phyloP scores from a whole-genome alignment of 1,284 basidiomycete genomes.

The Moniliella sp. region DNA sequence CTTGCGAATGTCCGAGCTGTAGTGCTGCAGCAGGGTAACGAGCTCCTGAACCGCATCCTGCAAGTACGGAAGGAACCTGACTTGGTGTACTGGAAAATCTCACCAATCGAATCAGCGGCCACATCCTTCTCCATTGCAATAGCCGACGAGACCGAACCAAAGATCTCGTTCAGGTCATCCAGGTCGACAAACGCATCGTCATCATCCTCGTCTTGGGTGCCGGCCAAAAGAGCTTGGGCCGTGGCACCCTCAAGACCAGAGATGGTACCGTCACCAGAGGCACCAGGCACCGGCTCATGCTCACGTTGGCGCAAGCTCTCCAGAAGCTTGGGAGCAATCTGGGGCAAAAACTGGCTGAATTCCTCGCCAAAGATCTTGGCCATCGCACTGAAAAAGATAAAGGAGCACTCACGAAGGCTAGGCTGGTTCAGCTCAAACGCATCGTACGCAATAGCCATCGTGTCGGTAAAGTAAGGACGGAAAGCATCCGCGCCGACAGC shows the following conservation, averaged over 20 bases:
- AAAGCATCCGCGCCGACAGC: conserved; percentile 84
- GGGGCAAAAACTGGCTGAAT: conserved; percentile 66
- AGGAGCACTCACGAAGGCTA: conserved; percentile 77
- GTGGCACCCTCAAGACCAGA: conserved; percentile 46
- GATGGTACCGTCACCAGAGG: conserved; percentile 26
- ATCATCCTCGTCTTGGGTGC: conserved; percentile 42
- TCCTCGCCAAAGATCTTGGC: conserved; percentile 83
- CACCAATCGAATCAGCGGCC: conserved; percentile 83
- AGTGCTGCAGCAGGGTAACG: conserved; percentile 57
- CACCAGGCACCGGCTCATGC: conserved; percentile 35
- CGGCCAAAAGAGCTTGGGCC: conserved; percentile 37
- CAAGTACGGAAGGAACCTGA: conserved; percentile 66
- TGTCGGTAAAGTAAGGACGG: conserved; percentile 77
- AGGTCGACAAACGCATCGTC: conserved; percentile 42
- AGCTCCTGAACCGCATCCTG: conserved; percentile 55
- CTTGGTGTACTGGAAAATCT: conserved; percentile 64
- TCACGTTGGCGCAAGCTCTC: conserved; percentile 58
- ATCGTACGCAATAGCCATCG: conserved; percentile 87
- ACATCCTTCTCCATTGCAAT: conserved; percentile 98
- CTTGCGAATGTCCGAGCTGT: conserved; percentile 96
- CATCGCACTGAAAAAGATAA: conserved; percentile 97
- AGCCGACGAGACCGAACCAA: conserved; percentile 76
- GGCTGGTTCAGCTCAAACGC: conserved; percentile 66
- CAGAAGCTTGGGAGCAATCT: conserved; percentile 67
- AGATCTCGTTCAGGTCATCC: conserved; percentile 48